A percentile compares a stretch with the other conserved stretches of the same genome.
Conservation (phyloP, 805 yeast genomes). For the Myxozyma kluyveri region DNA sequence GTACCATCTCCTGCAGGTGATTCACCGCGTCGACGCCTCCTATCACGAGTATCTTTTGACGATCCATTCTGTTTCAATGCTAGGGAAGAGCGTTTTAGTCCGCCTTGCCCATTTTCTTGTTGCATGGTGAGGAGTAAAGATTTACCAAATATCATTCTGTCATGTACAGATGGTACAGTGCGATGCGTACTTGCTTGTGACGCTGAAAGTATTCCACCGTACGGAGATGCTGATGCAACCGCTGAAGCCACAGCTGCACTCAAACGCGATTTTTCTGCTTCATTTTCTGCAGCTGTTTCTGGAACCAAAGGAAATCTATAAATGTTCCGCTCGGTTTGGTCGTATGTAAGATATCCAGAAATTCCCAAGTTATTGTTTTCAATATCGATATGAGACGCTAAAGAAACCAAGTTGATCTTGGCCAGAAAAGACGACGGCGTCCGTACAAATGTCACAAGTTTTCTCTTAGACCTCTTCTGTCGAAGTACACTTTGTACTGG, state of each 20-base stretch:
- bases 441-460: conserved; percentile 8
- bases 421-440: conserved; percentile 10
- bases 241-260: neutral
- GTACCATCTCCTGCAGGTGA: neutral
- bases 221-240: conserved; percentile 17
- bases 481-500: too few species aligned
- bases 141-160: conserved; percentile 34
- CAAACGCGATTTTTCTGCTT: neutral
- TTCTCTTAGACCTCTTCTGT: too few species aligned
- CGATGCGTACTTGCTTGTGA: conserved; percentile 39
- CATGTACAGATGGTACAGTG: conserved; percentile 37
- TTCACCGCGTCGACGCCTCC: neutral
- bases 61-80: neutral
- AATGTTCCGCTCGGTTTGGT: conserved; percentile 11
- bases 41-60: neutral
- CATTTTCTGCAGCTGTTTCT: neutral
- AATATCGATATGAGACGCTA: conserved; percentile 22
- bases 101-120: conserved; percentile 3
- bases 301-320: neutral
- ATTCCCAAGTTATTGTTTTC: conserved; percentile 19
- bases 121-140: conserved; percentile 19
- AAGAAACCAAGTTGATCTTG: conserved; percentile 13
- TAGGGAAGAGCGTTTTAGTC: neutral
- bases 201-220: conserved; percentile 27
- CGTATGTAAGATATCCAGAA: conserved; percentile 18